Evolutionary conservation across 2,329 filamentous ascomycete genomes (phyloP).

Genomic region (Dactylellina drechsleri): DNA sequence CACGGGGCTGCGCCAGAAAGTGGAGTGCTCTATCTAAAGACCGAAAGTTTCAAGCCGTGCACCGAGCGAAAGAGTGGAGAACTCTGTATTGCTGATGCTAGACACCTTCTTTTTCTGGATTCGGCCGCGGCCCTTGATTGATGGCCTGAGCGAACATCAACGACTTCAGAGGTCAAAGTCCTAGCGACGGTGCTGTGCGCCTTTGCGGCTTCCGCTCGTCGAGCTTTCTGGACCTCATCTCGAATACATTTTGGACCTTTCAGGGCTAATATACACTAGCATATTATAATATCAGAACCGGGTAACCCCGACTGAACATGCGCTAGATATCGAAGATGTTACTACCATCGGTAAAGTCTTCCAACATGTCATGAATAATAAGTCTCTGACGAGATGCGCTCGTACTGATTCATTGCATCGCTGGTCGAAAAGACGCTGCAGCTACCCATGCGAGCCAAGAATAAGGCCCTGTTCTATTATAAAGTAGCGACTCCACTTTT

Average conservation of each 20-base stretch:
- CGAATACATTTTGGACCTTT: slow-evolving; percentile 13
- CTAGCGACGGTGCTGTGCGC: neutral
- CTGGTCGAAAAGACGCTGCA: neutral
- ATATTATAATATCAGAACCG: slow-evolving; percentile 30
- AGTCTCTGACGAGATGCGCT: slow-evolving; percentile 18
- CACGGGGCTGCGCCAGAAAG: no score
- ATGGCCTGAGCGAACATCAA: slow-evolving; percentile 21
- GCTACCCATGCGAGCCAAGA: slow-evolving; percentile 7
- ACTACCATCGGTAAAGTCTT: neutral
- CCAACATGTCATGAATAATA: neutral
- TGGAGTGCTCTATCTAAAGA: neutral
- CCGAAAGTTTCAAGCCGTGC: slow-evolving; percentile 37
- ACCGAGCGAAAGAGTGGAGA: slow-evolving; percentile 38
- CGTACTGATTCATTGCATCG: slow-evolving; percentile 14
- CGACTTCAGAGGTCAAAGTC: slow-evolving; percentile 19
- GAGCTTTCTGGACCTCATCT: neutral
- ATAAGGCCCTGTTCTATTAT: slow-evolving; percentile 37
- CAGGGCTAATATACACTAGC: slow-evolving; percentile 27
- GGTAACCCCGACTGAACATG: slow-evolving; percentile 34
- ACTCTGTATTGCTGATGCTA: slow-evolving; percentile 27
- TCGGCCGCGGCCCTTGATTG: neutral
- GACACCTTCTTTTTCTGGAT: slow-evolving; percentile 35
- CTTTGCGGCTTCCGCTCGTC: neutral
- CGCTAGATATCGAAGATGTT: slow-evolving; percentile 2
- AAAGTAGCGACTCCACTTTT: slow-evolving; percentile 50